phyloP scores from a whole-genome alignment of 495 filamentous ascomycete species.

The Tuber indicum region DNA sequence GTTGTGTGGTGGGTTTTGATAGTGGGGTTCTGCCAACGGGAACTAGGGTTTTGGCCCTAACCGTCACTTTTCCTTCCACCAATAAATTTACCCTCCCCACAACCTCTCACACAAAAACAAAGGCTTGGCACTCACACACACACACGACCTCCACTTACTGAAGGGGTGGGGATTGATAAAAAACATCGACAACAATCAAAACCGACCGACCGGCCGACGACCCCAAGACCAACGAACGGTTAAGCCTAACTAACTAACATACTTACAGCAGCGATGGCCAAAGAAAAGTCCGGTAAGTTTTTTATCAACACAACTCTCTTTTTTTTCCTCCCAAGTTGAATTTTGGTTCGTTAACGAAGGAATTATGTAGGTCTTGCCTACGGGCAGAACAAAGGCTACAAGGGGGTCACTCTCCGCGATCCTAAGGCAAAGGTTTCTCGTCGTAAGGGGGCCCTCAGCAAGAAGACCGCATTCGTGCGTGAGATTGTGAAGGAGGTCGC shows the following conservation, averaged over 20 bases:
- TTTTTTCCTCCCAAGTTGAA: neutral
- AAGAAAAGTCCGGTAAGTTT: conserved; percentile 30
- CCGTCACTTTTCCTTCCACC: neutral
- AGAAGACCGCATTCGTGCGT: conserved; percentile 85
- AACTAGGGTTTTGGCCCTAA: neutral
- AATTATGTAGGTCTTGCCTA: conserved; percentile 57
- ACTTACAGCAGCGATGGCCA: conserved; percentile 20
- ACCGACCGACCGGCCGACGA: neutral
- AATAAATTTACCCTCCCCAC: neutral
- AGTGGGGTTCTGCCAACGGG: neutral
- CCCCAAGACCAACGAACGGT: neutral
- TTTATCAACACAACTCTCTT: conserved; percentile 1
- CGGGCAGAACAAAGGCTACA: conserved; percentile 86
- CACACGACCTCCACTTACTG: neutral
- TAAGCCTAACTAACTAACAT: conserved; percentile 26
- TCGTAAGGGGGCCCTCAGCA: conserved; percentile 85
- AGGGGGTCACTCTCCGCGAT: conserved; percentile 74
- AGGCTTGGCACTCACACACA: neutral
- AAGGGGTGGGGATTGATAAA: neutral
- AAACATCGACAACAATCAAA: neutral
- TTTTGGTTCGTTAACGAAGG: conserved; percentile 15
- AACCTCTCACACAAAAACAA: neutral
- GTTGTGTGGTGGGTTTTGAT: neutral
- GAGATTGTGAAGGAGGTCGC: conserved; percentile 94
- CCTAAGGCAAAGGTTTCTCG: conserved; percentile 80